phyloP scores from a whole-genome alignment of 768 basidiomycete species.

The Dioszegia hungarica region DNA sequence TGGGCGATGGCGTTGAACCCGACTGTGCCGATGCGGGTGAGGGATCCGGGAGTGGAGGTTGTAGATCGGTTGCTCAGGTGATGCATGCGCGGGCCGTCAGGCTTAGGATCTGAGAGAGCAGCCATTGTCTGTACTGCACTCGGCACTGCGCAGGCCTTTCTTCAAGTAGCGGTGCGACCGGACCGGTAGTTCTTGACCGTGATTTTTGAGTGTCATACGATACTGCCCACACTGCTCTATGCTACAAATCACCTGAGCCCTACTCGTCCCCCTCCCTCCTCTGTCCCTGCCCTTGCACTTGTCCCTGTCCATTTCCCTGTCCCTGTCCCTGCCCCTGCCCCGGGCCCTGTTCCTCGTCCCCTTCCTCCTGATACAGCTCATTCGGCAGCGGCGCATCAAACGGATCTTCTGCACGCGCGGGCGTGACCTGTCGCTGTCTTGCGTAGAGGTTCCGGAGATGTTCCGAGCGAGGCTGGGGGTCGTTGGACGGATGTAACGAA shows the following conservation, averaged over 20 bases:
- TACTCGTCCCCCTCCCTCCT: neutral
- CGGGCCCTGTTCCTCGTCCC: slow-evolving; percentile 3
- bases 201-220: too few relatives aligned
- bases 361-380: slow-evolving; percentile 26
- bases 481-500: slow-evolving; percentile 16
- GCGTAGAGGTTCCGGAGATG: slow-evolving; percentile 28
- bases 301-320: neutral
- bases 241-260: too few relatives aligned
- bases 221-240: too few relatives aligned
- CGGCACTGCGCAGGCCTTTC: too few relatives aligned
- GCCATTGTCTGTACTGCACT: too few relatives aligned
- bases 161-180: too few relatives aligned
- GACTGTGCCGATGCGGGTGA: slow-evolving; percentile 1
- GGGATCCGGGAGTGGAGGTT: slow-evolving; percentile 4
- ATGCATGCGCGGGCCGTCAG: too few relatives aligned
- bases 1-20: slow-evolving; percentile 11
- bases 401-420: slow-evolving; percentile 19
- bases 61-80: slow-evolving; percentile 8
- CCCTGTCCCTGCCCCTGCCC: slow-evolving; percentile 1
- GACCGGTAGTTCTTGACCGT: neutral
- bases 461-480: slow-evolving; percentile 22
- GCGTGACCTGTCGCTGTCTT: slow-evolving; percentile 27
- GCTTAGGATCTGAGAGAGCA: neutral
- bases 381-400: slow-evolving; percentile 45
- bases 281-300: neutral